These are phyloP conservation scores for Ophiostoma sp. DNA, from an alignment of 2,329 filamentous ascomycete species.

Conservation along the genomic window DNA sequence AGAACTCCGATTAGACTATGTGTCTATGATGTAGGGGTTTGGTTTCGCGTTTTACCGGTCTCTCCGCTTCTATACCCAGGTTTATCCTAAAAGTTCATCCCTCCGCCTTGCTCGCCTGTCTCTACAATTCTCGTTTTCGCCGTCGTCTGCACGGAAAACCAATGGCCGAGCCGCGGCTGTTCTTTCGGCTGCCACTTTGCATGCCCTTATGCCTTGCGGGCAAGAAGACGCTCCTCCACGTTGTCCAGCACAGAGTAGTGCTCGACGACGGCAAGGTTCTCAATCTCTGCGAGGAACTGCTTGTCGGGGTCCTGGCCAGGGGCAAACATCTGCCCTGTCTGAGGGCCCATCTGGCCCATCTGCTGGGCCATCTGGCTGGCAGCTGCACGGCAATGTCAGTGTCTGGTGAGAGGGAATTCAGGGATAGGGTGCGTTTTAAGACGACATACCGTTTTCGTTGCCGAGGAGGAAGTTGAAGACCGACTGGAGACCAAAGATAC, in stretches of 20 bases:
- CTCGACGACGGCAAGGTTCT: constrained; percentile 92
- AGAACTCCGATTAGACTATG: constrained; percentile 4
- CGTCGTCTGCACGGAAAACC: no score
- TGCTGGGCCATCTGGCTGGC: constrained; percentile 89
- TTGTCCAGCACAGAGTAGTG: constrained; percentile 88
- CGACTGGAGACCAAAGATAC: constrained; percentile 90
- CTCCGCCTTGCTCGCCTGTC: background rate
- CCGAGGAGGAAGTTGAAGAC: constrained; percentile 97
- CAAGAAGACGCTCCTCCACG: constrained; percentile 77
- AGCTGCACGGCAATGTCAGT: constrained; percentile 47
- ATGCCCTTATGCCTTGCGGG: constrained; percentile 31
- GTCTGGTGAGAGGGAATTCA: constrained; percentile 15
- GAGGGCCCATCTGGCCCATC: constrained; percentile 73
- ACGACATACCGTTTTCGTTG: constrained; percentile 77
- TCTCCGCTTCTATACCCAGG: background rate
- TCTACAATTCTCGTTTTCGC: background rate
- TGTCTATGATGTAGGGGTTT: constrained; percentile 5
- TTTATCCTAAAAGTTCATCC: background rate
- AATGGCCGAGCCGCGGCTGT: background rate
- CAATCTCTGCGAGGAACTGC: constrained; percentile 83
- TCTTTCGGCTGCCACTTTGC: background rate
- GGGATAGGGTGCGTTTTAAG: background rate
- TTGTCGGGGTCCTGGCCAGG: constrained; percentile 94
- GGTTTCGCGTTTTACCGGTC: background rate
- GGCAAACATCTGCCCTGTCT: constrained; percentile 70